Percentiles rank a stretch among this genome's conserved stretches.
Evolutionary conservation across 2,329 filamentous ascomycete species (phyloP).

Genomic region (Setomelanomma holmii): DNA sequence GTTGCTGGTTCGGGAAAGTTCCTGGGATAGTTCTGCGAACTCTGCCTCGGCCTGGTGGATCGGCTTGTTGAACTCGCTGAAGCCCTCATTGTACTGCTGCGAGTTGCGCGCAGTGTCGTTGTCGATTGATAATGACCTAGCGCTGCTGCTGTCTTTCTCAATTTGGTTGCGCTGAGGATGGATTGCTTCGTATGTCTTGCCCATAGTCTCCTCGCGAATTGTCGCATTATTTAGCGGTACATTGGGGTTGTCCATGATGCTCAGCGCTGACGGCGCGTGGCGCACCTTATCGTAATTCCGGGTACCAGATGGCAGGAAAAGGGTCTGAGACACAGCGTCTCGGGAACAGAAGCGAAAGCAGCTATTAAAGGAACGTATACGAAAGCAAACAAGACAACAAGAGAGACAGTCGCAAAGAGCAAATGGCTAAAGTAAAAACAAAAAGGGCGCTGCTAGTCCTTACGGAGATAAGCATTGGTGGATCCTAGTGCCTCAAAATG

Average conservation of each 20-base stretch:
- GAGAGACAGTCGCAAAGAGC: background rate
- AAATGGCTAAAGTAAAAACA: constrained; percentile 19
- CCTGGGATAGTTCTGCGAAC: constrained; percentile 68
- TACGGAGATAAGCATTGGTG: constrained; percentile 21
- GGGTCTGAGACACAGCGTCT: constrained; percentile 13
- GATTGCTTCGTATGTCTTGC: constrained; percentile 38
- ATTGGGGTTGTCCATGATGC: constrained; percentile 35
- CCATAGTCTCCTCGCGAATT: constrained; percentile 30
- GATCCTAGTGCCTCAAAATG: constrained; percentile 12
- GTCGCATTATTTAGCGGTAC: constrained; percentile 26
- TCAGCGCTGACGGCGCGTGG: constrained; percentile 18
- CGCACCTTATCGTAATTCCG: constrained; percentile 18
- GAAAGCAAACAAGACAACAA: constrained; percentile 7
- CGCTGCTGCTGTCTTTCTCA: constrained; percentile 23
- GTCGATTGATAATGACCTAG: constrained; percentile 30
- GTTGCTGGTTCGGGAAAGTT: constrained; percentile 52
- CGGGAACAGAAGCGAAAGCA: constrained; percentile 7
- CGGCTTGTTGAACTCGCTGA: constrained; percentile 53
- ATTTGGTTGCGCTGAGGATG: constrained; percentile 26
- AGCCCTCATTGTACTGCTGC: constrained; percentile 23
- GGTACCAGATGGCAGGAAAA: background rate
- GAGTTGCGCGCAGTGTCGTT: constrained; percentile 29
- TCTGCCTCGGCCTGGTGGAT: constrained; percentile 73
- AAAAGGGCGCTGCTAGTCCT: constrained; percentile 8
- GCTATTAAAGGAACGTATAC: constrained; percentile 20